phyloP scores from a whole-genome alignment of 139 green algal genomes.

The Chlorella sp. region DNA sequence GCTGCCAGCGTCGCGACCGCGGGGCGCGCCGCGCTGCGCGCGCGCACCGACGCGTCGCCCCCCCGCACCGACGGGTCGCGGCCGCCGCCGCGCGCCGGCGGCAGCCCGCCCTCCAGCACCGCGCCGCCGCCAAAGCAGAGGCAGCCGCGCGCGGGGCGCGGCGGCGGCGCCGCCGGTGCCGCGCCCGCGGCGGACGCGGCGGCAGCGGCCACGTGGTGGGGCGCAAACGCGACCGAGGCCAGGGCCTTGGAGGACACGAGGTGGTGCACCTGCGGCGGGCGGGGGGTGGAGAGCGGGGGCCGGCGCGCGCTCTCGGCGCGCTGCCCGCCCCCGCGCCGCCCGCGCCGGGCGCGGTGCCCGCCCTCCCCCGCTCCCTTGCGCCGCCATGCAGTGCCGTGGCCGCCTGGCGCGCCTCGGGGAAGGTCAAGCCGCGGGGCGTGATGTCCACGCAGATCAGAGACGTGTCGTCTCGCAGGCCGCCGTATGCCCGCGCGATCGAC shows the following conservation, averaged over 20 bases:
- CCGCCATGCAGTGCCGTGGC: not conserved
- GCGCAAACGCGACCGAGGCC: not conserved
- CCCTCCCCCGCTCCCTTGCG: not conserved
- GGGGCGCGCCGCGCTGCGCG: not conserved
- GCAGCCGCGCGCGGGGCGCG: constrained; percentile 6
- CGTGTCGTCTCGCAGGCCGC: constrained; percentile 79
- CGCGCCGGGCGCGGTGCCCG: not conserved
- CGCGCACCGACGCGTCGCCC: not conserved
- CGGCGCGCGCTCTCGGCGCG: not conserved
- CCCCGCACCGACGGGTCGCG: not conserved
- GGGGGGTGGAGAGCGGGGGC: no score
- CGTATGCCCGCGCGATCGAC: constrained; percentile 35
- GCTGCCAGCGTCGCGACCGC: constrained; percentile 31
- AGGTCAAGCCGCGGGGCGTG: constrained; percentile 51
- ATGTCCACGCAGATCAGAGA: constrained; percentile 84
- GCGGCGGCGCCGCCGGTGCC: no score
- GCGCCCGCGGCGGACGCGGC: not conserved
- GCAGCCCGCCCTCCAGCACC: not conserved
- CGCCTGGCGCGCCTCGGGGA: constrained; percentile 34
- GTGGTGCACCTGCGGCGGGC: not conserved
- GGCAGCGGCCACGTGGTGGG: not conserved
- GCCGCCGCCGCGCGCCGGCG: not conserved
- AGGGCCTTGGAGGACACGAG: not conserved
- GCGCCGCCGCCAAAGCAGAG: constrained; percentile 18
- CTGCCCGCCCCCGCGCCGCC: not conserved